phyloP scores from a whole-genome alignment of 2,329 filamentous ascomycete genomes.

The Pestalotiopsis sp. region DNA sequence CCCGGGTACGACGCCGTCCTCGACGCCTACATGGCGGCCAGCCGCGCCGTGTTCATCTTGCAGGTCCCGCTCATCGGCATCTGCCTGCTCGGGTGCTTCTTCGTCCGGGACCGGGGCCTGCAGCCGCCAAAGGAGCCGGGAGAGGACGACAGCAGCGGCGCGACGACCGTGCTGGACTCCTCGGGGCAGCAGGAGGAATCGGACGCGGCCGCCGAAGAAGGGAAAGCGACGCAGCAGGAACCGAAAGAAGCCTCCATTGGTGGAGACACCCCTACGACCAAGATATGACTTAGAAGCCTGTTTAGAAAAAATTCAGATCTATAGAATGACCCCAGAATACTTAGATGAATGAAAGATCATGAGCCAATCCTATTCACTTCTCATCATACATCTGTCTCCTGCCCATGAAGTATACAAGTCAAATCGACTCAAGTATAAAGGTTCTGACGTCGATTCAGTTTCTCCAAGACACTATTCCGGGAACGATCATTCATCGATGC shows the following conservation, averaged over 20 bases:
- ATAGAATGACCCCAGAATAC: not conserved
- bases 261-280: not conserved
- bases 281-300: not conserved
- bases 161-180: not conserved
- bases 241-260: not conserved
- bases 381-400: not conserved
- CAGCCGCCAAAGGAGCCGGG: slow-evolving; percentile 26
- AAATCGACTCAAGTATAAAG: too few species aligned
- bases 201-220: not conserved
- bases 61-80: slow-evolving; percentile 56
- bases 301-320: not conserved
- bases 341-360: not conserved
- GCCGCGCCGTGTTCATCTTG: slow-evolving; percentile 57
- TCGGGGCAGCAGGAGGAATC: not conserved
- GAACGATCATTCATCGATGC: not conserved
- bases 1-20: slow-evolving; percentile 38
- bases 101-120: slow-evolving; percentile 55
- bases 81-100: slow-evolving; percentile 51
- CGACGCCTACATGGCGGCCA: slow-evolving; percentile 56
- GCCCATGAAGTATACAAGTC: too few species aligned
- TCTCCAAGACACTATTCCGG: not conserved
- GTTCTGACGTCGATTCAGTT: too few species aligned
- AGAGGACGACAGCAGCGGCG: slow-evolving; percentile 1
- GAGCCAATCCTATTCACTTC: not conserved
- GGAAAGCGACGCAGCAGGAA: not conserved